phyloP scores from a whole-genome alignment of 2,329 filamentous ascomycete species.

The Nemania sp. region DNA sequence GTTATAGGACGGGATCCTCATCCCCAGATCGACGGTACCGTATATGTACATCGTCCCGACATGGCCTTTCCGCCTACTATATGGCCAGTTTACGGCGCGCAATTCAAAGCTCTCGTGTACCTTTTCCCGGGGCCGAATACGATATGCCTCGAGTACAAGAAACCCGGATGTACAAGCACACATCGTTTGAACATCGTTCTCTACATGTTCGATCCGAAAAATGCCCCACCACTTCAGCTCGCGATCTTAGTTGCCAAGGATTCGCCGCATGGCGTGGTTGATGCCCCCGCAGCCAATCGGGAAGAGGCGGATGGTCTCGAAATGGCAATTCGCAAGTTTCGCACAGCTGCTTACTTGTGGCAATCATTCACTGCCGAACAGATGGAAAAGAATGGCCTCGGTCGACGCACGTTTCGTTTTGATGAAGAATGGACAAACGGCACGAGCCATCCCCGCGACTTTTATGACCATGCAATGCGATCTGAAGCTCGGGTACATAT shows the following conservation, averaged over 20 bases:
- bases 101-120: slow-evolving; percentile 90
- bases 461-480: slow-evolving; percentile 71
- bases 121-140: slow-evolving; percentile 90
- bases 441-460: slow-evolving; percentile 75
- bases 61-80: slow-evolving; percentile 79
- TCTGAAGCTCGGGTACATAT: slow-evolving; percentile 91
- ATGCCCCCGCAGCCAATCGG: slow-evolving; percentile 73
- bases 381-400: slow-evolving; percentile 88
- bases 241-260: slow-evolving; percentile 88
- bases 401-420: slow-evolving; percentile 82
- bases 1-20: slow-evolving; percentile 71
- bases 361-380: slow-evolving; percentile 96
- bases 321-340: slow-evolving; percentile 82
- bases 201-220: slow-evolving; percentile 81
- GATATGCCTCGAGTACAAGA: slow-evolving; percentile 84
- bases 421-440: slow-evolving; percentile 95
- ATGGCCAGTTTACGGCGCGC: slow-evolving; percentile 87
- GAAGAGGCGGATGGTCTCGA: slow-evolving; percentile 82
- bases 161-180: slow-evolving; percentile 68
- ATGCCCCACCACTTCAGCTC: slow-evolving; percentile 82
- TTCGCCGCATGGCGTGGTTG: slow-evolving; percentile 76
- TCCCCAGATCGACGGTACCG: slow-evolving; percentile 71
- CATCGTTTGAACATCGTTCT: slow-evolving; percentile 81
- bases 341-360: slow-evolving; percentile 95
- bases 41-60: slow-evolving; percentile 81